These are phyloP conservation scores for Hypoxylon sp. DNA, from an alignment of 2,329 filamentous ascomycete species.

Conservation along the genomic window DNA sequence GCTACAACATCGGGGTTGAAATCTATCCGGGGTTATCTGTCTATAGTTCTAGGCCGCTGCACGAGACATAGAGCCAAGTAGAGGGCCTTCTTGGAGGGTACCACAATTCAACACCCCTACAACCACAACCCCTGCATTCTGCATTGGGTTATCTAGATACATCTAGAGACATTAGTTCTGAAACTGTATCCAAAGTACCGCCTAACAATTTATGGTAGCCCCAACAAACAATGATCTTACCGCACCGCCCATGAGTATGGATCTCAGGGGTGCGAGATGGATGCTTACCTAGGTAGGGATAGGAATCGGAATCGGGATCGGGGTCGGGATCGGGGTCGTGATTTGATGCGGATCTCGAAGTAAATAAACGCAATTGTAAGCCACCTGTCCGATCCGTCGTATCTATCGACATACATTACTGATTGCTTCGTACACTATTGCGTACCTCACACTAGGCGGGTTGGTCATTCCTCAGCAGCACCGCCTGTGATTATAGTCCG, in stretches of 20 bases:
- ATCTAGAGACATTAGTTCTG: background rate
- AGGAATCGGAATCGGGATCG: slow-evolving; percentile 9
- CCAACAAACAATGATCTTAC: background rate
- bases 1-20: background rate
- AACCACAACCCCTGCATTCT: background rate
- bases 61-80: background rate
- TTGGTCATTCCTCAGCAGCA: background rate
- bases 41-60: background rate
- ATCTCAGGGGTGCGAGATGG: background rate
- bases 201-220: slow-evolving; percentile 2
- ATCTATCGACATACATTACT: background rate
- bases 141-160: slow-evolving; percentile 10
- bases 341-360: slow-evolving; percentile 5
- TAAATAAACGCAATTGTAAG: background rate
- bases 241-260: background rate
- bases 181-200: background rate
- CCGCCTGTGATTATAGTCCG: background rate
- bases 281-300: background rate
- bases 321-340: slow-evolving; percentile 20
- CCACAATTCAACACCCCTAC: background rate
- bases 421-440: too few relatives aligned
- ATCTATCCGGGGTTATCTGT: slow-evolving; percentile 13
- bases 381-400: background rate
- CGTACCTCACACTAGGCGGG: background rate
- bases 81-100: background rate